A percentile compares a stretch with the other conserved stretches of the same genome.
Conservation (phyloP, 2,329 filamentous ascomycete species). For the Drechslerella coelobrocha region DNA sequence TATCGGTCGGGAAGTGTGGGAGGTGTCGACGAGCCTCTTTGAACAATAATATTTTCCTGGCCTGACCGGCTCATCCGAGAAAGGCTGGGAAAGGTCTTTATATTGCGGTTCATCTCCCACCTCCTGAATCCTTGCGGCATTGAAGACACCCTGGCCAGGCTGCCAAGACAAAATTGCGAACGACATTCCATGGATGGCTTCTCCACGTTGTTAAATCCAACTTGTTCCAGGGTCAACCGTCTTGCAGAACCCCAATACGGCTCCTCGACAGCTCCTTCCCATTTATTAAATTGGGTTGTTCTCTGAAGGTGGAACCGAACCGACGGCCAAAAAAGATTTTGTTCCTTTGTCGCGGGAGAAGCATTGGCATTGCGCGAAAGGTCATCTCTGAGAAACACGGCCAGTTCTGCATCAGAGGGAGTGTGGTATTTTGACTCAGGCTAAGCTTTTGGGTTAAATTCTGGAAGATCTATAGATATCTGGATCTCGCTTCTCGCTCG, state of each 20-base stretch:
- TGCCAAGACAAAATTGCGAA: constrained; percentile 51
- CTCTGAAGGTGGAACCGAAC: constrained; percentile 31
- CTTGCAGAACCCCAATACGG: constrained; percentile 17
- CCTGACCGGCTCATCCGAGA: constrained; percentile 28
- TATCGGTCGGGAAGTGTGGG: constrained; percentile 1
- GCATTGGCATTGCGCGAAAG: constrained; percentile 24
- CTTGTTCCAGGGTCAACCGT: constrained; percentile 28
- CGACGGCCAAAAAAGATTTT: constrained; percentile 18
- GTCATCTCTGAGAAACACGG: constrained; percentile 15
- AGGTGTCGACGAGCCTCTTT: not conserved
- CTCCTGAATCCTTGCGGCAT: constrained; percentile 6
- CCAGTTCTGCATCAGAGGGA: constrained; percentile 22
- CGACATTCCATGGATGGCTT: constrained; percentile 26
- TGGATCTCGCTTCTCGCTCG: constrained; percentile 7
- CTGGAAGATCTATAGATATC: constrained; percentile 29
- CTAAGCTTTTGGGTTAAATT: constrained; percentile 46
- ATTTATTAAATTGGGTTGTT: constrained; percentile 19
- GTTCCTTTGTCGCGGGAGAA: constrained; percentile 18
- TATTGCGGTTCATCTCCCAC: constrained; percentile 43
- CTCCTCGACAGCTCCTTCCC: constrained; percentile 29
- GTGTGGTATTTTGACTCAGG: constrained; percentile 50
- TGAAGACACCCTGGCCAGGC: constrained; percentile 28
- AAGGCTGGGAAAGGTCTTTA: constrained; percentile 24
- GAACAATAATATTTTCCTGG: not conserved
- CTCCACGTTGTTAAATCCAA: constrained; percentile 48